Evolutionary conservation across 768 basidiomycete genomes (phyloP).

Genomic region (Lactarius trivialis): DNA sequence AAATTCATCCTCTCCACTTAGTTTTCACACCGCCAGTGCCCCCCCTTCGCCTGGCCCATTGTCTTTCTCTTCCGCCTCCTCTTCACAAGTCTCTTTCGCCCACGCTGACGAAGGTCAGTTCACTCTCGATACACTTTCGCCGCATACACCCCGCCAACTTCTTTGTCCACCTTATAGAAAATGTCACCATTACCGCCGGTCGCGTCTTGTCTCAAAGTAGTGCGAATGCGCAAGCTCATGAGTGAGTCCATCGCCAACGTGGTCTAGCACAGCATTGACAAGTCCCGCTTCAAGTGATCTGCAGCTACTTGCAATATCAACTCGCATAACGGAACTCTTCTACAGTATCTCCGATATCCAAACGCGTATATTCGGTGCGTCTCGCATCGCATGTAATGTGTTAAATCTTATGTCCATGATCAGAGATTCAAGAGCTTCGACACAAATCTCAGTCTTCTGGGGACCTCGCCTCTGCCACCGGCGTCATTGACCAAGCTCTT

Average conservation of each 20-base stretch:
- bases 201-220: conserved; percentile 39
- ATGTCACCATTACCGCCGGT: conserved; percentile 61
- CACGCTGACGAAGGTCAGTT: conserved; percentile 56
- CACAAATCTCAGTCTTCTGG: conserved; percentile 71
- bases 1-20: conserved; percentile 26
- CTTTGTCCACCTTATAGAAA: conserved; percentile 41
- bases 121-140: background rate
- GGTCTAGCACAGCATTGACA: background rate
- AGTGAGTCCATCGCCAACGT: conserved; percentile 42
- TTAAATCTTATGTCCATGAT: background rate
- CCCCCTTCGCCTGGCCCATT: conserved; percentile 25
- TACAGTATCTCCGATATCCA: conserved; percentile 86
- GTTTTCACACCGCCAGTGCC: conserved; percentile 25
- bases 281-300: conserved; percentile 49
- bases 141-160: conserved; percentile 14
- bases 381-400: background rate
- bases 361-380: conserved; percentile 81
- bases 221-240: conserved; percentile 54
- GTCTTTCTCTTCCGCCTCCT: conserved; percentile 38
- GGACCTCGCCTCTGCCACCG: conserved; percentile 52
- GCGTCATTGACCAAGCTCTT: conserved; percentile 74
- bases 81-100: conserved; percentile 50
- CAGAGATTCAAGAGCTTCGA: conserved; percentile 89
- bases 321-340: conserved; percentile 81
- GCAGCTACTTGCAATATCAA: conserved; percentile 68